Percentiles rank a stretch among this genome's conserved stretches.
phyloP scores from a whole-genome alignment of 129 eudicot genomes.

The Apium graveolens region DNA sequence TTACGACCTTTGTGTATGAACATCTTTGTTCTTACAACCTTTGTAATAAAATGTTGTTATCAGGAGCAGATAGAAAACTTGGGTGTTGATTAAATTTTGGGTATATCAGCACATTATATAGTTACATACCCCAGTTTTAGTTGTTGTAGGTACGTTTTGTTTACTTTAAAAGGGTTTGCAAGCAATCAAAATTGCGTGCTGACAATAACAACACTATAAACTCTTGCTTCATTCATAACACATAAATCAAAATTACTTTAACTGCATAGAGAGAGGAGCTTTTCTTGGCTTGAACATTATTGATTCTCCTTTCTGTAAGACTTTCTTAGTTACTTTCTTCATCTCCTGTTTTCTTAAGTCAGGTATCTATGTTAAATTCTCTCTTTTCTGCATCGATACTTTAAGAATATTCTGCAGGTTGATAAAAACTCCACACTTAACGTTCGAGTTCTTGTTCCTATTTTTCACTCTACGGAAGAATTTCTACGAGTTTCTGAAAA shows the following conservation, averaged over 20 bases:
- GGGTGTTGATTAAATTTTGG: too few species aligned
- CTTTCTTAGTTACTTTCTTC: not conserved
- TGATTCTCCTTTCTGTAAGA: not conserved
- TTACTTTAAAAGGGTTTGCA: not conserved
- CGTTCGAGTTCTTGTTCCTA: not conserved
- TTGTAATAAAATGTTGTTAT: too few species aligned
- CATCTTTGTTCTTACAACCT: too few species aligned
- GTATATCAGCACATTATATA: too few species aligned
- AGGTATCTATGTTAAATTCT: not conserved
- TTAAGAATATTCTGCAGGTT: not conserved
- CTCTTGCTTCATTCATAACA: not conserved
- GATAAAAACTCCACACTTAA: not conserved
- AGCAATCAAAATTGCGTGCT: not conserved
- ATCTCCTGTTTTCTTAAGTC: not conserved
- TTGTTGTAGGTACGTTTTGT: not conserved
- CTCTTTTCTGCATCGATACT: not conserved
- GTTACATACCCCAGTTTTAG: too few species aligned
- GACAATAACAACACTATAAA: not conserved
- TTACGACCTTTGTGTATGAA: too few species aligned
- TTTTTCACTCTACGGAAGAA: not conserved
- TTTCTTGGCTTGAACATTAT: conserved; percentile 5
- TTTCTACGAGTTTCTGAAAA: not conserved
- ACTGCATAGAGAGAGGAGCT: not conserved
- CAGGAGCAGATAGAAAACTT: too few species aligned
- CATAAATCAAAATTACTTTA: too few species aligned